Evolutionary conservation across 2,329 filamentous ascomycete species (phyloP).

Genomic region (Botrytis byssoidea): DNA sequence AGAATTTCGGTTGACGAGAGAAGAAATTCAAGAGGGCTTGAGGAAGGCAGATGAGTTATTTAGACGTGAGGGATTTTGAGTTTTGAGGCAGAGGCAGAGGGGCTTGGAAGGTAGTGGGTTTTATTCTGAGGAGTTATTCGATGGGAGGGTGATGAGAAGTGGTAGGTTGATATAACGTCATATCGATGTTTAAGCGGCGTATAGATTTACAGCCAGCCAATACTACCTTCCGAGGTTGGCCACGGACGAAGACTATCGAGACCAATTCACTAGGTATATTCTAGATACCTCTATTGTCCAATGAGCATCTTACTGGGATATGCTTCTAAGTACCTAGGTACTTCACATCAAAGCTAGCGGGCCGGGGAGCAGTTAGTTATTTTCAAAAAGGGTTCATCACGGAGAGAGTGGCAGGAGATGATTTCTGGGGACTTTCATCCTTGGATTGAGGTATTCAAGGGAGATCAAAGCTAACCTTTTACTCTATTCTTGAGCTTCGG

Average conservation of each 20-base stretch:
- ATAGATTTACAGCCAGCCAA: neutral
- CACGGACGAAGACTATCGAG: neutral
- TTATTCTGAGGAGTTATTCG: constrained; percentile 14
- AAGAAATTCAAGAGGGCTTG: constrained; percentile 25
- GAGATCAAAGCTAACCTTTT: fast-evolving
- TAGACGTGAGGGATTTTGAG: neutral
- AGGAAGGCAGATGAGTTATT: neutral
- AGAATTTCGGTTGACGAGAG: constrained; percentile 37
- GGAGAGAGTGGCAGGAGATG: neutral
- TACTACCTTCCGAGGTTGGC: neutral
- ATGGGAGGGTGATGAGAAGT: constrained; percentile 10
- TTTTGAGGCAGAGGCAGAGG: no score
- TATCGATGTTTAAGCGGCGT: neutral
- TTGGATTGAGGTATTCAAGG: neutral
- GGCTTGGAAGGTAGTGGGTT: neutral
- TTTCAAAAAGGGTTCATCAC: neutral
- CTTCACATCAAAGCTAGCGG: neutral
- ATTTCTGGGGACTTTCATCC: neutral
- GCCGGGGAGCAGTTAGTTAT: neutral
- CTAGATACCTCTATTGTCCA: neutral
- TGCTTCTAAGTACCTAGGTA: neutral
- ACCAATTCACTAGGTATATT: neutral
- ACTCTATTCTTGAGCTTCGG: neutral
- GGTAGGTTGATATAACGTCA: neutral
- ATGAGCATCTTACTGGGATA: neutral